Evolutionary conservation across 495 filamentous ascomycete genomes (phyloP).

Genomic region (Elaphomyces granulatus): DNA sequence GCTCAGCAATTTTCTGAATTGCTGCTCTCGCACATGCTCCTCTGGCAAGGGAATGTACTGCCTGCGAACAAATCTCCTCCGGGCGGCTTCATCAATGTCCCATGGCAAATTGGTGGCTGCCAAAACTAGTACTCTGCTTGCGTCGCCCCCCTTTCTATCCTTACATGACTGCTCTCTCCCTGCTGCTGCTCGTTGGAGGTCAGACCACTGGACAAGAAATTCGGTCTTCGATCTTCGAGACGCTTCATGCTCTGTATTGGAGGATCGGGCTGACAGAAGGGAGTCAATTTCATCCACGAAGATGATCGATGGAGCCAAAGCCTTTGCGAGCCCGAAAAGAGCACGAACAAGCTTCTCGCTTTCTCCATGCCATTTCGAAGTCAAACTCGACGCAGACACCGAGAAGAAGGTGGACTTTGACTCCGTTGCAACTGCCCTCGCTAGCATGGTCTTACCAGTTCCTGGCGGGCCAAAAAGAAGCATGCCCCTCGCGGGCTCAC

Average conservation of each 20-base stretch:
- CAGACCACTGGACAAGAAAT: conserved; percentile 95
- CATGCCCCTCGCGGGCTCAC: conserved; percentile 91
- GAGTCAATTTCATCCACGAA: conserved; percentile 99
- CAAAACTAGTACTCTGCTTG: conserved; percentile 79
- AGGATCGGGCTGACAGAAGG: conserved; percentile 68
- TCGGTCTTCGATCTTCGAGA: conserved; percentile 93
- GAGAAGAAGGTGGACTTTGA: conserved; percentile 95
- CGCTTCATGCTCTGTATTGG: conserved; percentile 80
- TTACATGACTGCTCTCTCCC: conserved; percentile 59
- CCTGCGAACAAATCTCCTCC: conserved; percentile 77
- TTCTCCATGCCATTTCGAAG: conserved; percentile 92
- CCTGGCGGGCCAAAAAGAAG: conserved; percentile 92
- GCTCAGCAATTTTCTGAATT: conserved; percentile 62
- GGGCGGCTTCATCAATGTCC: conserved; percentile 94
- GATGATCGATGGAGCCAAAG: conserved; percentile 88
- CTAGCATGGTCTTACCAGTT: conserved; percentile 97
- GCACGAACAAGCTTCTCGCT: conserved; percentile 93
- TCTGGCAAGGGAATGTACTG: conserved; percentile 97
- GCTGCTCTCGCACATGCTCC: conserved; percentile 57
- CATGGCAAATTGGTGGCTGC: conserved; percentile 95
- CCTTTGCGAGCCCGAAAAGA: conserved; percentile 78
- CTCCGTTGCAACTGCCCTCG: conserved; percentile 88
- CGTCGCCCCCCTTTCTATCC: conserved; percentile 64
- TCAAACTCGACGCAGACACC: conserved; percentile 84
- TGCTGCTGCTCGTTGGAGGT: conserved; percentile 81